Base-by-base conservation (phyloP, 1,284 basidiomycete species). In the Trichosporon ovoides region DNA sequence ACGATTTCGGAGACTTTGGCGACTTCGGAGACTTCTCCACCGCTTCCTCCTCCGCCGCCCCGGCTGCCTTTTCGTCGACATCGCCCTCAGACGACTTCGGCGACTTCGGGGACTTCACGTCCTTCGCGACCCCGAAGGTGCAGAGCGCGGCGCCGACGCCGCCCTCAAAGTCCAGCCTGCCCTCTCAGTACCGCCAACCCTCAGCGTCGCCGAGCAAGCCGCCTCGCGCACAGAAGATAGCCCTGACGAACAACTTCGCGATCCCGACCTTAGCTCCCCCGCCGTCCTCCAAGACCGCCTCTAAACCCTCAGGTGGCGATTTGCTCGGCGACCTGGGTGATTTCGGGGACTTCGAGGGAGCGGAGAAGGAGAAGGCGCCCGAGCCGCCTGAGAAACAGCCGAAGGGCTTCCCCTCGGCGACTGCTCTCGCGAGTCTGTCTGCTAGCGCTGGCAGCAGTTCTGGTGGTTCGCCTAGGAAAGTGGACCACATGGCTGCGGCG, bases 51-150 rank as follows among this genome's bases (percentile, higher is more conserved):
- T 18, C 48, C n/a, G 14, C 35, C 18, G 28, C 33, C 3, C 12
- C 37, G 16, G n/a, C n/a, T n/a, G n/a, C n/a, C n/a, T 9, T 16
- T 36, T 34, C 38, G 19, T 33, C 13, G 28, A 50, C 28, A 14
- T 35, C 51, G 10, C 24, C 52, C 1, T 46, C 20, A 36, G 46
- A 56, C 38, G 59, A 61, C 35, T 59, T 60, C 43, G 59, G 52
- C 33, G 59, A 60, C 57, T 63, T 59, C 53, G 51, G 54, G 13
- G 52, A 60, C 55, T 61, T 62, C n/a, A 38, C 48, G 11, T 54
- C 55, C 5, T 50, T 58, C 31, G 34, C 49, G 10, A 16, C 40
- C 7, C 43, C 43, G 43, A 22, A 7, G 14, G n/a, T 48, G 7
- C 43, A 31, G 24, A 48, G 43, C 43, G 43, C 43, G 3, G 43